Base-by-base conservation (phyloP, 169 alveolate genomes). In the Miamiensis avidus region DNA sequence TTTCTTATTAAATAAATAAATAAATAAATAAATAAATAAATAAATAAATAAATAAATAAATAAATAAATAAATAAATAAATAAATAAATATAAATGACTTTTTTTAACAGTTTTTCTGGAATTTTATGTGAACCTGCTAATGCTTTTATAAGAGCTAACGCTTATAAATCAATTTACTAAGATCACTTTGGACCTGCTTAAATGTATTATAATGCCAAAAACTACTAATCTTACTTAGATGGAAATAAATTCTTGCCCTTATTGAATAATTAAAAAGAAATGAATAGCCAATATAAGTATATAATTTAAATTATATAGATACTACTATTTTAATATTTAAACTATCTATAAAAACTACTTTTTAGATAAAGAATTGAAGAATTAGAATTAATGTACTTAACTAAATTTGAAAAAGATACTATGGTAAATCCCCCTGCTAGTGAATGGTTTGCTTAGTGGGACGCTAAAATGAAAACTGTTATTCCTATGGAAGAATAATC, bases 131-230 rank as follows among this genome's bases (percentile, higher is more conserved):
- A 64, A 34, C 82, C 82, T 25, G 29, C 74, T 28, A 82, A 82
- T 74, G 34, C n/a, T 29, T 32, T 74, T 25, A 81, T 82, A 11
- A 75, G 34, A 29, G n/a, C 29, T 1, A n/a, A 34, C 26, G 87
- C 34, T 73, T 82, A 82, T 75, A 34, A 72, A 15, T 34, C 29
- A 15, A 29, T 65, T 73, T 31, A 33, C 1, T 74, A 74, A 82
- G 29, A 82, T 65, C 81, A 82, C 34, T 29, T 82, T 1, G 87
- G 87, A 0, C 87, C 87, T 31, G 87, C 87, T 49, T 49, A 49
- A 49, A 49, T 49, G 69, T 49, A 20, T 4, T 11, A 49, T 49
- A 49, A 49, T 49, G 26, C 69, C 20, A 49, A 49, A 49, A 49
- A 49, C 20, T 49, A 49, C 4, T 4, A 49, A 11, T 4, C 69